A percentile compares a stretch with the other conserved stretches of the same genome.
Evolutionary conservation across 108 stramenopile genomes (phyloP).

Genomic region (Fragilaria crotonensis): DNA sequence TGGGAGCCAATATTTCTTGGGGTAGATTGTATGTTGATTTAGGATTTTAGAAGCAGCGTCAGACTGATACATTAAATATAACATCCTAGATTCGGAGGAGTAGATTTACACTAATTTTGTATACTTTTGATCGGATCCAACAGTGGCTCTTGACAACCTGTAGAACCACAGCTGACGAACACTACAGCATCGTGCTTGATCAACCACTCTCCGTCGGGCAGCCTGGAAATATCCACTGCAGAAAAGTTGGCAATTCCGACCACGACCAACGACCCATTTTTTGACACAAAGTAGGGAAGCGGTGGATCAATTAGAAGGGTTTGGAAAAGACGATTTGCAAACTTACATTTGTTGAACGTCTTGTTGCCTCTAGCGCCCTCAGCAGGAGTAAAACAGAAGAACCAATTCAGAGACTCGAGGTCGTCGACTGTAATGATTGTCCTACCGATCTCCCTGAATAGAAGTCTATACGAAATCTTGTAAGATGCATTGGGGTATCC

Average conservation of each 20-base stretch:
- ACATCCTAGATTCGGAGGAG: no score
- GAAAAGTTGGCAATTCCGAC: slow-evolving; percentile 4
- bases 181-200: slow-evolving; percentile 7
- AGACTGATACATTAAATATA: no score
- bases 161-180: slow-evolving; percentile 13
- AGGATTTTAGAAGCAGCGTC: no score
- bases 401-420: slow-evolving; percentile 7
- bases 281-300: slow-evolving; percentile 1
- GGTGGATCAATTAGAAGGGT: slow-evolving; percentile 5
- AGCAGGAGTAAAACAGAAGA: slow-evolving; percentile 10
- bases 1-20: slow-evolving; percentile 66
- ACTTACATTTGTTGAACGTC: neutral
- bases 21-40: neutral
- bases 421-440: neutral
- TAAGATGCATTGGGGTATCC: neutral
- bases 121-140: no score
- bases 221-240: neutral
- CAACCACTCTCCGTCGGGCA: slow-evolving; percentile 6
- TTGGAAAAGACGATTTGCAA: slow-evolving; percentile 1
- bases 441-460: neutral
- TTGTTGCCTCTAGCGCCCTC: slow-evolving; percentile 8
- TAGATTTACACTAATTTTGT: no score
- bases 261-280: neutral
- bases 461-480: neutral
- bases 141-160: no score